These are phyloP conservation scores for Phytopythium chamaehyphon DNA, from an alignment of 352 stramenopile genomes.

Conservation along the genomic window DNA sequence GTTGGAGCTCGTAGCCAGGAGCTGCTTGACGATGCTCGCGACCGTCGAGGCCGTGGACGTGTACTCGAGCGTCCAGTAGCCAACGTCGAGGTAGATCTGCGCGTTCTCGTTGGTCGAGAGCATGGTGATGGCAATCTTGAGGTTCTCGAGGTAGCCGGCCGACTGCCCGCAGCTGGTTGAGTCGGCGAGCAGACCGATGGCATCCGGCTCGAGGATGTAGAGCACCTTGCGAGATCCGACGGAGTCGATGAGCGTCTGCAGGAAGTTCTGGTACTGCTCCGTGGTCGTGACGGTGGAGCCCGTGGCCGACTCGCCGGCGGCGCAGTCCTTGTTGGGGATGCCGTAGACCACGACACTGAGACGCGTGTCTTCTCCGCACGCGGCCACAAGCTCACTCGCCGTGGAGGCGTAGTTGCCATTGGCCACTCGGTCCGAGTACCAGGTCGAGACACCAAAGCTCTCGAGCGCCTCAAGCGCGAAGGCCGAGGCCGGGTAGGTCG, in stretches of 20 bases:
- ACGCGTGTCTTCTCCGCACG: slow-evolving; percentile 32
- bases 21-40: slow-evolving; percentile 33
- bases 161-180: slow-evolving; percentile 24
- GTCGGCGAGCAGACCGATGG: slow-evolving; percentile 48
- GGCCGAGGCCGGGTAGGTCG: slow-evolving; percentile 30
- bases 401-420: slow-evolving; percentile 35
- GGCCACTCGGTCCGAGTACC: slow-evolving; percentile 52
- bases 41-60: slow-evolving; percentile 17
- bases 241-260: slow-evolving; percentile 33
- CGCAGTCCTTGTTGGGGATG: slow-evolving; percentile 73
- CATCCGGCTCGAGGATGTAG: slow-evolving; percentile 69
- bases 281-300: slow-evolving; percentile 32
- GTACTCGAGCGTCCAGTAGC: slow-evolving; percentile 53
- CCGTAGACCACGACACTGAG: slow-evolving; percentile 68
- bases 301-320: slow-evolving; percentile 37
- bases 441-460: slow-evolving; percentile 52
- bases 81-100: slow-evolving; percentile 68
- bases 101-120: slow-evolving; percentile 62
- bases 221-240: slow-evolving; percentile 57
- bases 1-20: slow-evolving; percentile 16
- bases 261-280: slow-evolving; percentile 41
- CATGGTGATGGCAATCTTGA: slow-evolving; percentile 40
- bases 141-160: slow-evolving; percentile 43
- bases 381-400: slow-evolving; percentile 24
- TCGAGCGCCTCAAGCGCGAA: slow-evolving; percentile 51